Percentiles rank a stretch among this genome's conserved stretches.
phyloP scores from a whole-genome alignment of 352 stramenopile genomes.

The Pilasporangium apinafurcum region DNA sequence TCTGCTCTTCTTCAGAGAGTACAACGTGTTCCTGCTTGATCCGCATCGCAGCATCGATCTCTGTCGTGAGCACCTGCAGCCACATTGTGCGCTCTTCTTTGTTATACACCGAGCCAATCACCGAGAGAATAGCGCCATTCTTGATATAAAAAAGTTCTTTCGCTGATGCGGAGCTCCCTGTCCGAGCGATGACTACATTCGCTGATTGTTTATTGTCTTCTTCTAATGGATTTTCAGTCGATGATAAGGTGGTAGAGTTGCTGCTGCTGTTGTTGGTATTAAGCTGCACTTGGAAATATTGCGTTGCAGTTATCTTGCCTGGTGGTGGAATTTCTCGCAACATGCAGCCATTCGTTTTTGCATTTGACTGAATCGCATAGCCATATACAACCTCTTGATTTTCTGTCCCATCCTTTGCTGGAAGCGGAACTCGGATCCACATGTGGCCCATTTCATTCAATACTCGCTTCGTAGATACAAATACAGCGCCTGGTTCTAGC shows the following conservation, averaged over 20 bases:
- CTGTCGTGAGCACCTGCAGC: slow-evolving; percentile 50
- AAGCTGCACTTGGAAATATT: slow-evolving; percentile 46
- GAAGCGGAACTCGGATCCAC: slow-evolving; percentile 55
- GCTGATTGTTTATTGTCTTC: slow-evolving; percentile 6
- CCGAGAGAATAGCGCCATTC: slow-evolving; percentile 37
- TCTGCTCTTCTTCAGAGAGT: slow-evolving; percentile 30
- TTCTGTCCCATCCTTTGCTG: slow-evolving; percentile 17
- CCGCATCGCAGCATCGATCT: slow-evolving; percentile 40
- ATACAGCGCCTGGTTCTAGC: slow-evolving; percentile 41
- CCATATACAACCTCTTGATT: slow-evolving; percentile 44
- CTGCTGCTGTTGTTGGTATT: slow-evolving; percentile 4
- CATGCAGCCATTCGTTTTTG: slow-evolving; percentile 73
- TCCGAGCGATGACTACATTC: slow-evolving; percentile 15
- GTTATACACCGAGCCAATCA: slow-evolving; percentile 49
- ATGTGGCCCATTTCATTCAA: slow-evolving; percentile 51
- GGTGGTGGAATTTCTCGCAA: slow-evolving; percentile 58
- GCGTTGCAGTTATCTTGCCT: slow-evolving; percentile 47
- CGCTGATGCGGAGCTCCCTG: slow-evolving; percentile 23
- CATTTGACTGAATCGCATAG: slow-evolving; percentile 71
- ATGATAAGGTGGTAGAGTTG: slow-evolving; percentile 8
- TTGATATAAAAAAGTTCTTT: slow-evolving; percentile 54
- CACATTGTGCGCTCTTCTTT: slow-evolving; percentile 41
- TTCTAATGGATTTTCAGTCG: neutral
- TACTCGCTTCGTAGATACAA: slow-evolving; percentile 39
- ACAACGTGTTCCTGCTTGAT: slow-evolving; percentile 22